Evolutionary conservation across 2,329 filamentous ascomycete species (phyloP), one percentile per base, ranked within the genome.

Genomic region (Aspergillus felis): DNA sequence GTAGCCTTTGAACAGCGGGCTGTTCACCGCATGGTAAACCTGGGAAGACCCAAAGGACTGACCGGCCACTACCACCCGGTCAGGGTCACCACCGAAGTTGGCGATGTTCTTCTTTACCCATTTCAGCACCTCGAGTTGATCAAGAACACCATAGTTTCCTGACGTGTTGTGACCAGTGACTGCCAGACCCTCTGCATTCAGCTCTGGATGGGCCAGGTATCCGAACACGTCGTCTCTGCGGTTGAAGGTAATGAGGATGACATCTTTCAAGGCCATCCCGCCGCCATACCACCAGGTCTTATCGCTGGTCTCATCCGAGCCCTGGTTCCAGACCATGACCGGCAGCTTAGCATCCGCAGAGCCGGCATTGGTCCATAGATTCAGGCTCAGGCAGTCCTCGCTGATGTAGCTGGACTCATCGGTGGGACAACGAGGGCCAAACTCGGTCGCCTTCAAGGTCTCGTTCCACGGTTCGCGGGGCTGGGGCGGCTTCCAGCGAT

Each of bases 21-120:
- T 70, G 57, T 71, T 70, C 27, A 72, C 62, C 3, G 66, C 65
- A 50, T 73, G 70, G 54, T 72, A 70, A 41, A 66, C 57, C 47
- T 66, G 66, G 2, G 68, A 68, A 8, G 70, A 72, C 9, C 70
- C 69, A n/a, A 65, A 64, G 17, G 65, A 68, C 50, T 69, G 65
- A 0, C 67, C 67, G 9, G 61, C 62, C 14, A 83, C 73, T 1
- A 79, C 81, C 25, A 84, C 76, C 6, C 76, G 73, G 22, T 75
- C 70, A 3, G 77, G 72, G 65, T 84, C 79, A 44, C 82, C 82
- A 42, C 82, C 82, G 57, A 84, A 84, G 17, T 74, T 65, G 64
- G 78, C 69, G 58, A 84, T 82, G 61, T 82, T 71, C 50, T 76
- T 65, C 57, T 81, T 77, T 3, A 84, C 75, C 82, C 83, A 86